phyloP scores from a whole-genome alignment of 73 alveolate species.

The Strombidium stylifer region DNA sequence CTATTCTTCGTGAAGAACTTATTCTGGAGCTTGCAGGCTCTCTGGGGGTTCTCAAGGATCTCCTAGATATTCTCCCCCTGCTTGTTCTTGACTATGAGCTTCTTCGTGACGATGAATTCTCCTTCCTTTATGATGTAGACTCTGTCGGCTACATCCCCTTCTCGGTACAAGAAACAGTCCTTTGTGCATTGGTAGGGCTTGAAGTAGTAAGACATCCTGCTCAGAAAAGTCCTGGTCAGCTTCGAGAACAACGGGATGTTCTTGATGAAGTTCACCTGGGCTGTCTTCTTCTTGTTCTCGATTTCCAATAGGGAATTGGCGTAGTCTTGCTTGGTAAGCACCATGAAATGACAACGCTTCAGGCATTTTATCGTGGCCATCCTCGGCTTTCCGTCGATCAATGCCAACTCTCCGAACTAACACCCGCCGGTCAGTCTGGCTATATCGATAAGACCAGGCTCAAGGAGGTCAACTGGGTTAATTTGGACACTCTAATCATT shows the following conservation, averaged over 20 bases:
- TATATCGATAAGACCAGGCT: not conserved
- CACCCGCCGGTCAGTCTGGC: constrained; percentile 9
- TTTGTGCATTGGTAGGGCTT: not conserved
- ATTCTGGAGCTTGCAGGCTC: not conserved
- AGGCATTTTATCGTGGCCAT: constrained; percentile 49
- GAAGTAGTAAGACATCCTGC: not conserved
- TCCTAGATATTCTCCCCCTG: not conserved
- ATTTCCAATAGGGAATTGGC: not conserved
- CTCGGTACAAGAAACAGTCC: not conserved
- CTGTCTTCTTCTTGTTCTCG: constrained; percentile 2
- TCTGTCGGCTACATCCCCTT: constrained; percentile 2
- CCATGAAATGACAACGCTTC: constrained; percentile 32
- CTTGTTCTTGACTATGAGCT: not conserved
- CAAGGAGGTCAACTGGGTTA: not conserved
- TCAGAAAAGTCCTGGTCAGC: constrained; percentile 15
- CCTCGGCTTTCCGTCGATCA: constrained; percentile 36
- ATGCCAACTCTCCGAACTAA: constrained; percentile 53
- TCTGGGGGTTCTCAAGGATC: not conserved
- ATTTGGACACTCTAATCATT: too few species aligned
- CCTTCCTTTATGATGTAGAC: constrained; percentile 18
- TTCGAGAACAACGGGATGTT: constrained; percentile 16
- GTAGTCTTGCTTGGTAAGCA: constrained; percentile 36
- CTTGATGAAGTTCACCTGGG: constrained; percentile 9
- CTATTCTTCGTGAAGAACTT: not conserved
- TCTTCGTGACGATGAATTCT: constrained; percentile 18